phyloP scores from a whole-genome alignment of 495 filamentous ascomycete genomes.

The Geopyxis carbonaria region DNA sequence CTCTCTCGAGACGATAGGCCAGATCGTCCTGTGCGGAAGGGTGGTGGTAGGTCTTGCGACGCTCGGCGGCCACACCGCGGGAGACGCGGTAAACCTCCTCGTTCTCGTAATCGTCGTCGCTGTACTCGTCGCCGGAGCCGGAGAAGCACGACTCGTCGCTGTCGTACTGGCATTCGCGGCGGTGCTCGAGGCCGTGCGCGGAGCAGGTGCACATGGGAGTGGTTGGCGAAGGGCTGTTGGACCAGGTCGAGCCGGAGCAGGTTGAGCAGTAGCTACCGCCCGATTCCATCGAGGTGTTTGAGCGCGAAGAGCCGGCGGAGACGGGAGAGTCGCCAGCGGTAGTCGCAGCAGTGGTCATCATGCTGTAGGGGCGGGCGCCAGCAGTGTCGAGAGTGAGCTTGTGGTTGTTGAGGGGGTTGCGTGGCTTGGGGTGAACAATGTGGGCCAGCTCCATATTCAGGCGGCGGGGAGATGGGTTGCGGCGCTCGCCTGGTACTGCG shows the following conservation, averaged over 20 bases:
- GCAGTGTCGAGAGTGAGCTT: constrained; percentile 57
- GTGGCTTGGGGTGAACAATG: constrained; percentile 73
- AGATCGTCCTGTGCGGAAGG: too few relatives aligned
- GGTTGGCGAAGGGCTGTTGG: constrained; percentile 50
- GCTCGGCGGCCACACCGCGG: not conserved
- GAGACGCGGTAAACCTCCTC: constrained; percentile 2
- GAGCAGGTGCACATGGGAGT: constrained; percentile 40
- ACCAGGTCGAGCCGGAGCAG: constrained; percentile 19
- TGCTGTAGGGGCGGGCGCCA: constrained; percentile 43
- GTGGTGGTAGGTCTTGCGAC: constrained; percentile 1
- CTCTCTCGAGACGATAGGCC: constrained; percentile 22
- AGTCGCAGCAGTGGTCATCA: constrained; percentile 46
- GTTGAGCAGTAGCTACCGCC: constrained; percentile 54
- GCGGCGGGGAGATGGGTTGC: constrained; percentile 28
- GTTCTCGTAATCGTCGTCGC: constrained; percentile 6
- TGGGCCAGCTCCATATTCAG: constrained; percentile 67
- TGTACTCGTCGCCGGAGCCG: constrained; percentile 12
- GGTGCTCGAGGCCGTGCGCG: constrained; percentile 16
- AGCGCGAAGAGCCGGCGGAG: constrained; percentile 41
- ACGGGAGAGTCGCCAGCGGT: constrained; percentile 40
- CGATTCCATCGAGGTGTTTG: constrained; percentile 60
- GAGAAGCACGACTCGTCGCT: constrained; percentile 10
- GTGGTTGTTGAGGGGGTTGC: constrained; percentile 73
- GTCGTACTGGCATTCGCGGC: constrained; percentile 8
- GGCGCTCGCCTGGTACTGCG: constrained; percentile 43